Evolutionary conservation across 371 early-diverging fungal species (phyloP), one percentile per base, ranked within the genome.

Genomic region (Mucor circinelloides): DNA sequence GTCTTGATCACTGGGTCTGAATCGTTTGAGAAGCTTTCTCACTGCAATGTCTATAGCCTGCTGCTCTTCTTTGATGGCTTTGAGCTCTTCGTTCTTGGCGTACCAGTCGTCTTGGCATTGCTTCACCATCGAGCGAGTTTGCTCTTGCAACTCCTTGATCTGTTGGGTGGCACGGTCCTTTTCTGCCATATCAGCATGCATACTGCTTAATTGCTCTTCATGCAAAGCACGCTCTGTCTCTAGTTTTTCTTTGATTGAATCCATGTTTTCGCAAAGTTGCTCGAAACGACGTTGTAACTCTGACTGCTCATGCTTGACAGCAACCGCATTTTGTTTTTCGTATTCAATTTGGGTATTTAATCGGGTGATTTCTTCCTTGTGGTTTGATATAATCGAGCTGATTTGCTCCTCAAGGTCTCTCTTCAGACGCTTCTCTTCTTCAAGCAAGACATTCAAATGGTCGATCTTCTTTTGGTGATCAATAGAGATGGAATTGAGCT

Each of bases 41-140:
- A 77, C 58, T 1, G 69, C 58, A 1, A 30, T 6, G 4, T 60
- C 38, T 1, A 66, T 23, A 1, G 17, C 36, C 5, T 34, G 59
- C 21, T 69, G 66, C 13, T 61, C 59, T 10, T 19, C 28, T 21
- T 62, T 56, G 54, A 76, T 76, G 57, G 62, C 59, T 28, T 73
- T 69, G 9, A 81, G 46, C 6, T 75, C 75, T 36, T 76, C 67
- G 12, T 79, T 70, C 34, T 81, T 81, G 10, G 63, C 63, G 66
- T 71, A 76, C 87, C 87, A 86, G 31, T 84, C 82, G 23, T 79
- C 79, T 63, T 85, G 81, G 6, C 85, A 85, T 21, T 78, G 71
- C 2, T 71, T 71, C 2, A 86, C 84, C 87, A 86, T 86, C 5
- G 67, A 64, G 25, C 81, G 62, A n/a, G 83, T 75, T 73, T 88